phyloP scores from a whole-genome alignment of 2,329 filamentous ascomycete species.

The Calonectria hawksworthii region DNA sequence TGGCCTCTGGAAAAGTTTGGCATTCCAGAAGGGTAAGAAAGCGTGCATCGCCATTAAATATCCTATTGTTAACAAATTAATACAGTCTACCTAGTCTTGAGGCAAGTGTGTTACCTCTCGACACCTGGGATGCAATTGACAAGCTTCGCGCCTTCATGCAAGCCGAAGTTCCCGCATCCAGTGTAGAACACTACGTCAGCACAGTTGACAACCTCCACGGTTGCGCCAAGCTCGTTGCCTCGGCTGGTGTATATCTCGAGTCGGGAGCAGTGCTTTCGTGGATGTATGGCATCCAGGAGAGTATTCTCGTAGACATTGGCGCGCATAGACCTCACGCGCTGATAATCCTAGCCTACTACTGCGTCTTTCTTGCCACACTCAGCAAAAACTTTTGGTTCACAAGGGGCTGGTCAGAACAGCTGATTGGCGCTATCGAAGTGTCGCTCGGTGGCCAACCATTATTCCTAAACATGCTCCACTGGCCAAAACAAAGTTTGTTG shows the following conservation, averaged over 20 bases:
- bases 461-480: constrained; percentile 39
- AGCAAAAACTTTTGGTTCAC: constrained; percentile 46
- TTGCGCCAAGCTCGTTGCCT: constrained; percentile 34
- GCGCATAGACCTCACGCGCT: constrained; percentile 42
- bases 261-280: constrained; percentile 40
- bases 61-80: background rate
- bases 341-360: constrained; percentile 45
- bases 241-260: constrained; percentile 43
- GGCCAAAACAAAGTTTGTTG: constrained; percentile 39
- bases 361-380: constrained; percentile 40
- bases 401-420: constrained; percentile 42
- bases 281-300: constrained; percentile 44
- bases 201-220: constrained; percentile 37
- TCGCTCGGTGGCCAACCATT: constrained; percentile 31
- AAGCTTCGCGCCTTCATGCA: constrained; percentile 40
- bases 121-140: constrained; percentile 39
- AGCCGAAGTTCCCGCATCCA: constrained; percentile 36
- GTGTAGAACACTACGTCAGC: constrained; percentile 35
- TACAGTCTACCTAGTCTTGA: constrained; percentile 36
- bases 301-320: constrained; percentile 45
- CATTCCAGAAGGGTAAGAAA: background rate
- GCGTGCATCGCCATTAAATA: too few species aligned
- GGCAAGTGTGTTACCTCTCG: constrained; percentile 34
- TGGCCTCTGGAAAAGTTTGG: constrained; percentile 30
- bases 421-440: constrained; percentile 39